Percentiles rank a stretch among this genome's conserved stretches.
Evolutionary conservation across 2,329 filamentous ascomycete genomes (phyloP).

Genomic region (Coniochaeta sp.): DNA sequence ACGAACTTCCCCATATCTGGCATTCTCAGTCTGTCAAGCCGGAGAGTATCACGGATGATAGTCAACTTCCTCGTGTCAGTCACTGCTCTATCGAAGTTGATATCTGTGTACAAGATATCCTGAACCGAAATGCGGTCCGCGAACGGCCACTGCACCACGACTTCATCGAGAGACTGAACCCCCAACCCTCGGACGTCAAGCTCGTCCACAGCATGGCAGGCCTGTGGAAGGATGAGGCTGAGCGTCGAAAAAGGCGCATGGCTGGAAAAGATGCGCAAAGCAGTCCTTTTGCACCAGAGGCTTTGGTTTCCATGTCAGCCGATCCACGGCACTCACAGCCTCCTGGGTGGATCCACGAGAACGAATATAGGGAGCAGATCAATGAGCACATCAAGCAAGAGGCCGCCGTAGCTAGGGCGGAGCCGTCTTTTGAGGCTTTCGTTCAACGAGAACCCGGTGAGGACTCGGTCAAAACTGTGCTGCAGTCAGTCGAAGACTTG

Average conservation of each 20-base stretch:
- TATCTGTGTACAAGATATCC: constrained; percentile 78
- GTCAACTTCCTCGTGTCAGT: constrained; percentile 66
- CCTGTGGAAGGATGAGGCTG: constrained; percentile 85
- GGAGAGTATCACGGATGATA: constrained; percentile 53
- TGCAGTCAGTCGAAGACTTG: constrained; percentile 83
- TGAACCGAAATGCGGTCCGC: constrained; percentile 70
- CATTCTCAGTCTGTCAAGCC: constrained; percentile 64
- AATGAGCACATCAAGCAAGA: constrained; percentile 60
- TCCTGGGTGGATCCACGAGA: constrained; percentile 90
- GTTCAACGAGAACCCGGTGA: constrained; percentile 46
- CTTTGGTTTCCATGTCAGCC: constrained; percentile 81
- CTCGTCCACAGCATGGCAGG: constrained; percentile 89
- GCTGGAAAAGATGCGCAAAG: constrained; percentile 39
- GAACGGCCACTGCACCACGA: constrained; percentile 79
- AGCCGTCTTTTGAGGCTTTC: constrained; percentile 59
- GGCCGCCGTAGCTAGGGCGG: constrained; percentile 31
- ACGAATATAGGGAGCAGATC: constrained; percentile 67
- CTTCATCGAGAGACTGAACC: constrained; percentile 66
- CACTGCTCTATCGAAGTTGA: constrained; percentile 89
- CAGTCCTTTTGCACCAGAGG: constrained; percentile 75
- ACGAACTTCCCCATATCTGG: constrained; percentile 67
- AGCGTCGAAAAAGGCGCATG: constrained; percentile 67
- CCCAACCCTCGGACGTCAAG: constrained; percentile 62
- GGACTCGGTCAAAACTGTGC: constrained; percentile 60
- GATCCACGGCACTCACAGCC: constrained; percentile 63